Percentiles rank a stretch among this genome's conserved stretches.
Evolutionary conservation across 208 protist species (phyloP).

Genomic region (Acanthamoeba lenticulata): DNA sequence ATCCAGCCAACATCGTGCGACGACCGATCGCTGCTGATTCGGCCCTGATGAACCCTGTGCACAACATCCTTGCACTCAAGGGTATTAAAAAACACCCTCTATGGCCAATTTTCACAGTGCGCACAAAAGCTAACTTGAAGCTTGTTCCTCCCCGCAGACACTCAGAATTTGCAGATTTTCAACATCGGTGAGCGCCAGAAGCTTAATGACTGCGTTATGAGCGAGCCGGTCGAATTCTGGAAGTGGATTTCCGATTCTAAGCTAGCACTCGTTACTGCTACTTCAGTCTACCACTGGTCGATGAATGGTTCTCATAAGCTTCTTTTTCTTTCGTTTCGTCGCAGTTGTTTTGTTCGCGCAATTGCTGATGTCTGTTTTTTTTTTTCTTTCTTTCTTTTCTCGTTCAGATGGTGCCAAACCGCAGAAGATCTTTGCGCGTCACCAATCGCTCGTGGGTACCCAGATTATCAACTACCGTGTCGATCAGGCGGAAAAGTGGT

Average conservation of each 20-base stretch:
- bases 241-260: conserved; percentile 96
- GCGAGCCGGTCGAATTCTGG: conserved; percentile 97
- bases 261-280: conserved; percentile 96
- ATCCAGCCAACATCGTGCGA: conserved; percentile 90
- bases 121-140: background rate
- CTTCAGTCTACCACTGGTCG: conserved; percentile 97
- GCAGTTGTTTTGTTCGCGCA: background rate
- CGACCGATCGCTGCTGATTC: conserved; percentile 97
- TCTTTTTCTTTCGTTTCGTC: background rate
- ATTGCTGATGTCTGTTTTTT: background rate
- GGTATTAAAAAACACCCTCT: conserved; percentile 74
- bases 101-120: background rate
- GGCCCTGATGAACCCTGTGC: conserved; percentile 98
- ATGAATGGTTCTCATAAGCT: conserved; percentile 83
- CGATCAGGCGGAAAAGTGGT: conserved; percentile 95
- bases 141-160: no score
- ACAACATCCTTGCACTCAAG: conserved; percentile 97
- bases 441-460: conserved; percentile 89
- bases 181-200: conserved; percentile 97
- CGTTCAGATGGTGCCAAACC: conserved; percentile 90
- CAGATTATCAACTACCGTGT: conserved; percentile 98
- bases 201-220: conserved; percentile 94
- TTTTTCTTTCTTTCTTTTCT: background rate
- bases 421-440: conserved; percentile 96
- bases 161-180: conserved; percentile 97